Percentiles rank a stretch among this genome's conserved stretches.
Evolutionary conservation across 2,329 filamentous ascomycete species (phyloP).

Genomic region (Paecilomyces fulvus): DNA sequence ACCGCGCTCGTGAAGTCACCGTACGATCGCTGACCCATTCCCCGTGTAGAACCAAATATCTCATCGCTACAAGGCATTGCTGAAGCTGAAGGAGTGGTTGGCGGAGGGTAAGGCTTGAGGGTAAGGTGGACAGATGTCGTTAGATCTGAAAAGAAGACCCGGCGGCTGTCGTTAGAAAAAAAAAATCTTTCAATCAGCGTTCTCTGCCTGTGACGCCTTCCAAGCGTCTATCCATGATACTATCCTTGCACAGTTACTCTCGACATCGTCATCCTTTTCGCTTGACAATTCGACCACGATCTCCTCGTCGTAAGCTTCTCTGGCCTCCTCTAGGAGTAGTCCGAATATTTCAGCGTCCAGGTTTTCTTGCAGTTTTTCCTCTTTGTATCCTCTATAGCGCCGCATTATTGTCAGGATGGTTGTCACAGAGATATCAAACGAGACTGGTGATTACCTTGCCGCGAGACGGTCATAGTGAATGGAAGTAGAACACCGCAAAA

Average conservation of each 20-base stretch:
- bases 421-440: not conserved
- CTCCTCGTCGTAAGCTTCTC: slow-evolving; percentile 75
- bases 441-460: slow-evolving; percentile 46
- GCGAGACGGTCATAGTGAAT: slow-evolving; percentile 77
- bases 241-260: slow-evolving; percentile 77
- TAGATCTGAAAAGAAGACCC: not conserved
- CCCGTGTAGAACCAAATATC: slow-evolving; percentile 67
- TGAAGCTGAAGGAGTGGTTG: slow-evolving; percentile 79
- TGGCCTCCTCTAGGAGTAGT: slow-evolving; percentile 80
- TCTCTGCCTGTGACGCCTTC: slow-evolving; percentile 48
- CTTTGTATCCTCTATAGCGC: slow-evolving; percentile 60
- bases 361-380: slow-evolving; percentile 89
- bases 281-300: slow-evolving; percentile 85
- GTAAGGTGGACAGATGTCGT: not conserved
- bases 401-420: slow-evolving; percentile 2
- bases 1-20: not conserved
- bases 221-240: slow-evolving; percentile 74
- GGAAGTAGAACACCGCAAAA: slow-evolving; percentile 67
- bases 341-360: slow-evolving; percentile 97
- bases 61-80: slow-evolving; percentile 78
- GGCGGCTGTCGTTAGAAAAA: not conserved
- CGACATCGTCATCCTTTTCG: slow-evolving; percentile 74
- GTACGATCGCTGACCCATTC: not conserved
- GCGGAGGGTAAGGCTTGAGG: slow-evolving; percentile 33
- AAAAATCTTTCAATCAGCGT: slow-evolving; percentile 15